Conservation (phyloP, 352 stramenopile genomes). For the Globisporangium cylindrosporum region DNA sequence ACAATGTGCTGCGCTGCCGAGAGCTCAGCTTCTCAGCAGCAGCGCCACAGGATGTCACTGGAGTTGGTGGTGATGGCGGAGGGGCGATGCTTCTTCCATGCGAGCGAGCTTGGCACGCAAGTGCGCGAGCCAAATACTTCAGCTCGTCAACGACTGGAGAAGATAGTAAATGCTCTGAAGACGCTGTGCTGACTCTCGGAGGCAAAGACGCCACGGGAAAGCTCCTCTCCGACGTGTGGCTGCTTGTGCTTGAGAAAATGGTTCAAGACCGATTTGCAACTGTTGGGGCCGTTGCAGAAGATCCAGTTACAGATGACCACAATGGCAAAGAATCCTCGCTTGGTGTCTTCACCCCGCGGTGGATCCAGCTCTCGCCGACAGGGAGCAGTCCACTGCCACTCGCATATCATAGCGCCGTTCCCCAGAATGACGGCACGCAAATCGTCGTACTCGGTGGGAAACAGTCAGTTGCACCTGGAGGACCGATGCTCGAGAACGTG, state of each 20-base stretch:
- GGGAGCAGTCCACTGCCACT: conserved; percentile 53
- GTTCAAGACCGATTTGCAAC: not conserved
- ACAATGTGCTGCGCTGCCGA: conserved; percentile 40
- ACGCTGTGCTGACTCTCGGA: conserved; percentile 48
- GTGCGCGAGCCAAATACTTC: conserved; percentile 21
- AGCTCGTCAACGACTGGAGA: conserved; percentile 2
- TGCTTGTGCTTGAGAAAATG: conserved; percentile 26
- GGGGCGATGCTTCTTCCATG: conserved; percentile 1
- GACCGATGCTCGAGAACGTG: conserved; percentile 32
- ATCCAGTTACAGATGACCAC: not conserved
- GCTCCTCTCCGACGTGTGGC: conserved; percentile 47
- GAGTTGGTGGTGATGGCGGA: conserved; percentile 8
- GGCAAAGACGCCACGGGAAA: conserved; percentile 34
- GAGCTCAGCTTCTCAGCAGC: conserved; percentile 16
- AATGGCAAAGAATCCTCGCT: conserved; percentile 3
- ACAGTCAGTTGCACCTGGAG: conserved; percentile 13
- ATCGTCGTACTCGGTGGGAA: conserved; percentile 52
- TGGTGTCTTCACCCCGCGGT: conserved; percentile 15
- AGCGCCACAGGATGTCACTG: conserved; percentile 6
- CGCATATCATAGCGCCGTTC: conserved; percentile 40
- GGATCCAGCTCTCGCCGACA: conserved; percentile 40
- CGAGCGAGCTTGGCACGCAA: conserved; percentile 48
- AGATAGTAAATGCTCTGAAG: conserved; percentile 17
- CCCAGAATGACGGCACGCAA: conserved; percentile 26
- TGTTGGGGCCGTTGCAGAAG: not conserved